phyloP scores from a whole-genome alignment of 345 rosid species.

The Eucalyptus erythrocorys region DNA sequence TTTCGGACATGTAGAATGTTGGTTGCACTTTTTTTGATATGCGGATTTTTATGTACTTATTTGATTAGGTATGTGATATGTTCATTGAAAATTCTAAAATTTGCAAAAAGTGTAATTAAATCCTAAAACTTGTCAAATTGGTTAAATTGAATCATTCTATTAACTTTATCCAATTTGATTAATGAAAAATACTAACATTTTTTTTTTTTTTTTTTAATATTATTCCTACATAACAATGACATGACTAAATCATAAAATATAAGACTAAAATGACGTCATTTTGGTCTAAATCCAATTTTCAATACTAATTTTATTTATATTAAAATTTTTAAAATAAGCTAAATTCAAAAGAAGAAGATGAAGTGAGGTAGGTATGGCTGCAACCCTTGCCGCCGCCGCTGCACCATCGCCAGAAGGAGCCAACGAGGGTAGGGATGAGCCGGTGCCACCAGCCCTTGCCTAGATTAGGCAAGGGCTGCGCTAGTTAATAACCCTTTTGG shows the following conservation, averaged over 20 bases:
- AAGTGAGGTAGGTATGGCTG: too few species aligned
- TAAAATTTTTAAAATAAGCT: too few species aligned
- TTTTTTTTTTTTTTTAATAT: too few species aligned
- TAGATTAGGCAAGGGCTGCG: fast-evolving
- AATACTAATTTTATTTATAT: too few species aligned
- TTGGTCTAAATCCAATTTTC: too few species aligned
- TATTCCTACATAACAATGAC: too few species aligned
- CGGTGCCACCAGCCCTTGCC: fast-evolving
- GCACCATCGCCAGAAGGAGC: fast-evolving
- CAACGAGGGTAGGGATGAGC: too few species aligned
- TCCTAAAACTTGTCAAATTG: fast-evolving
- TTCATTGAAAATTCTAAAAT: fast-evolving
- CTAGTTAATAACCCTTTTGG: too few species aligned
- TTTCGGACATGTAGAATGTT: not conserved
- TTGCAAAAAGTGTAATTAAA: fast-evolving
- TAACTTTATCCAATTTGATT: fast-evolving
- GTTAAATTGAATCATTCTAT: fast-evolving
- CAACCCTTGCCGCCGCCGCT: fast-evolving
- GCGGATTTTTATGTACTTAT: fast-evolving
- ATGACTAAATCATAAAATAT: too few species aligned
- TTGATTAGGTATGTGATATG: not conserved
- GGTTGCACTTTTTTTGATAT: fast-evolving
- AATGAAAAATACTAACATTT: fast-evolving
- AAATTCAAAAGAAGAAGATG: too few species aligned
- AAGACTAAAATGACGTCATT: fast-evolving